Percentiles rank a stretch among this genome's conserved stretches.
Evolutionary conservation across 805 yeast genomes (phyloP).

Genomic region (Candida morakotiae): DNA sequence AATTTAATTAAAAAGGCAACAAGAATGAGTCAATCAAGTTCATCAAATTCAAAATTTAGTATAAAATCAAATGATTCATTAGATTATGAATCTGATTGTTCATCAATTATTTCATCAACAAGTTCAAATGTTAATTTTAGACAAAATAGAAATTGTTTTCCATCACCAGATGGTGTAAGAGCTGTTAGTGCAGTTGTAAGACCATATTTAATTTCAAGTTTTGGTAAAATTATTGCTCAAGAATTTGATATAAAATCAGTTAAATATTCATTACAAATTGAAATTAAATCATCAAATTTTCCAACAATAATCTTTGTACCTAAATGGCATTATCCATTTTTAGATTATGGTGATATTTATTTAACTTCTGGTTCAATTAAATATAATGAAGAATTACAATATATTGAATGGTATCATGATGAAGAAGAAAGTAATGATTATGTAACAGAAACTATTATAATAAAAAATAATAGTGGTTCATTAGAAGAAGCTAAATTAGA

Average conservation of each 20-base stretch:
- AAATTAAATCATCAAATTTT: conserved; percentile 11
- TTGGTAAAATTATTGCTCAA: conserved; percentile 53
- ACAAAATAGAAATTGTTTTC: conserved; percentile 32
- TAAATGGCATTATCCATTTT: conserved; percentile 57
- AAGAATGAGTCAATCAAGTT: conserved; percentile 5
- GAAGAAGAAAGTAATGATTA: neutral
- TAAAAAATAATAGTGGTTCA: conserved; percentile 35
- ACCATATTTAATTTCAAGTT: conserved; percentile 66
- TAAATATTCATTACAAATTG: conserved; percentile 47
- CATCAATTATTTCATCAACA: conserved; percentile 13
- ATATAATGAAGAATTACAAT: conserved; percentile 48
- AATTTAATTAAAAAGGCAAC: conserved; percentile 2
- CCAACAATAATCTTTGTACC: conserved; percentile 72
- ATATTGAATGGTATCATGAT: conserved; percentile 67
- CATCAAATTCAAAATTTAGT: neutral
- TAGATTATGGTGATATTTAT: conserved; percentile 45
- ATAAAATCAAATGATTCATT: neutral
- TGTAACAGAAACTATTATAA: conserved; percentile 25
- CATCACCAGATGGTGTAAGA: conserved; percentile 60
- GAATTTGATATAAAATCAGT: conserved; percentile 54
- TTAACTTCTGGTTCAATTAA: conserved; percentile 55
- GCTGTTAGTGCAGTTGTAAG: conserved; percentile 73
- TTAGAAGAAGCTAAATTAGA: conserved; percentile 19
- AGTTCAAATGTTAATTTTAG: conserved; percentile 19
- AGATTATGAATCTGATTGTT: conserved; percentile 13